Percentiles rank a stretch among this genome's conserved stretches.
These are phyloP conservation scores for Ophiosphaerella herpotricha DNA, from an alignment of 2,329 filamentous ascomycete genomes.

Conservation along the genomic window DNA sequence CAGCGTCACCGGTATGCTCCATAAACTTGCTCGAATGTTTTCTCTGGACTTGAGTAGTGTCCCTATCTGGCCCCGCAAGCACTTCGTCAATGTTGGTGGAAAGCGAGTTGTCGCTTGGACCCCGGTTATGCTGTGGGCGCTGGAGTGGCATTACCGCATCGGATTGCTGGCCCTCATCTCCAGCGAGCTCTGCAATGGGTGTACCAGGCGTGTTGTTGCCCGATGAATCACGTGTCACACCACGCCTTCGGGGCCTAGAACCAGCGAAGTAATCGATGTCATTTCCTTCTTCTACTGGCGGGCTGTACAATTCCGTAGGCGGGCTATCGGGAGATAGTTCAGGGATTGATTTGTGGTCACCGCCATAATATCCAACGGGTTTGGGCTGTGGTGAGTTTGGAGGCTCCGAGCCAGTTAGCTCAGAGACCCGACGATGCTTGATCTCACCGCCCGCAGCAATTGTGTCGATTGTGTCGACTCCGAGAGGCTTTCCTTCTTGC, in stretches of 20 bases:
- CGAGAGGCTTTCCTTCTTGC: slow-evolving; percentile 19
- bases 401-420: slow-evolving; percentile 39
- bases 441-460: slow-evolving; percentile 30
- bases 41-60: background rate
- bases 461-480: slow-evolving; percentile 38
- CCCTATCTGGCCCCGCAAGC: slow-evolving; percentile 12
- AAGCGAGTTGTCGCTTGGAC: slow-evolving; percentile 32
- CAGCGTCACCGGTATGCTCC: background rate
- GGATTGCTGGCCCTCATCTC: slow-evolving; percentile 29
- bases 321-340: slow-evolving; percentile 41
- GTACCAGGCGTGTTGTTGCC: slow-evolving; percentile 31
- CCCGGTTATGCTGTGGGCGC: slow-evolving; percentile 24
- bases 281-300: slow-evolving; percentile 23
- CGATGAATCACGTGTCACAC: slow-evolving; percentile 32
- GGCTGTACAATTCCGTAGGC: slow-evolving; percentile 41
- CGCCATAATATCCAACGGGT: slow-evolving; percentile 30
- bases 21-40: slow-evolving; percentile 5
- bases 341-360: slow-evolving; percentile 35
- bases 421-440: slow-evolving; percentile 39
- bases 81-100: slow-evolving; percentile 37
- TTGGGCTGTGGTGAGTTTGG: slow-evolving; percentile 31
- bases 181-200: slow-evolving; percentile 37
- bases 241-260: slow-evolving; percentile 20
- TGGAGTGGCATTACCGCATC: slow-evolving; percentile 18
- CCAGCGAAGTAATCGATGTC: slow-evolving; percentile 35